Percentiles rank a stretch among this genome's conserved stretches.
Conservation (phyloP, 2,329 filamentous ascomycete genomes). For the Neopestalotiopsis sp. region DNA sequence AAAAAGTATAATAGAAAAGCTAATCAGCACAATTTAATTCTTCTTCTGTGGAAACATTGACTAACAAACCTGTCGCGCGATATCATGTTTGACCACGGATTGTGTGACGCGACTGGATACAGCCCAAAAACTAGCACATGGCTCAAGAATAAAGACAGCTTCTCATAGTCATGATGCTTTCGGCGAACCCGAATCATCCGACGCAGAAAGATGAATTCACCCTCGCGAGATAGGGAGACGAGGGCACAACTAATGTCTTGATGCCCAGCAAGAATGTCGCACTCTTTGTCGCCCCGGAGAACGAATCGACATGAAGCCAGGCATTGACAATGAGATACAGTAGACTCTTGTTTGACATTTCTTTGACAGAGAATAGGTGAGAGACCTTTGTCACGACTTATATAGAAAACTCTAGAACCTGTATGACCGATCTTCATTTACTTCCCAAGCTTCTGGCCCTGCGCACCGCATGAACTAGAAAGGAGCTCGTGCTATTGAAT, state of each 20-base stretch:
- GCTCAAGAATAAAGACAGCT: no score
- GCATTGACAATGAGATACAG: background rate
- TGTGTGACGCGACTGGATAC: no score
- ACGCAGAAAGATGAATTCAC: background rate
- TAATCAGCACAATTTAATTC: constrained; percentile 1
- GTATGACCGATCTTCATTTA: background rate
- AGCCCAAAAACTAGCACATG: no score
- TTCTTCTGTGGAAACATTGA: background rate
- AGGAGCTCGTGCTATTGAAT: background rate
- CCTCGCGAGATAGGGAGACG: background rate
- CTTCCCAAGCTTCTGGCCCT: background rate
- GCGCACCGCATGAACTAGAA: background rate
- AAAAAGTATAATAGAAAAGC: background rate
- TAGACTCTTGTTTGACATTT: background rate
- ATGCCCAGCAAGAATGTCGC: background rate
- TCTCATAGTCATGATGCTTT: no score
- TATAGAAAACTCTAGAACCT: background rate
- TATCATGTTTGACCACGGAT: no score
- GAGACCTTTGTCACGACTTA: background rate
- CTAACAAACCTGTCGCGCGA: no score
- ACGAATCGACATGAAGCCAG: background rate
- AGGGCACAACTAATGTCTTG: background rate
- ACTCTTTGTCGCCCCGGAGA: background rate
- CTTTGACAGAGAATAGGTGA: background rate
- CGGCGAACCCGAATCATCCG: no score